Evolutionary conservation across 2,329 filamentous ascomycete genomes (phyloP).

Genomic region (Ceratocystis lukuohia): DNA sequence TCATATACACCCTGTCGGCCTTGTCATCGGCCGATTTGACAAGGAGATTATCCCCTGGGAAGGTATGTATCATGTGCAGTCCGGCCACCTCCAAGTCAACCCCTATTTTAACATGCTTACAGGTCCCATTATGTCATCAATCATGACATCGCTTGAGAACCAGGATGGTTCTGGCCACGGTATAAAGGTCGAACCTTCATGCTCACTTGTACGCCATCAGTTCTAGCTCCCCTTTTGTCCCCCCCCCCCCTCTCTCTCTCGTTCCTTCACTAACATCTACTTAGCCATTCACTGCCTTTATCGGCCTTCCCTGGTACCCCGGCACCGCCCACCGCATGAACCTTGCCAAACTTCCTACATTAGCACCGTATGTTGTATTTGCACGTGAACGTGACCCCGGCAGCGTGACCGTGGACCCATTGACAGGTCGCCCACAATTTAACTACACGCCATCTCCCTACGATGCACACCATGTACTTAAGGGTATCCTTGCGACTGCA

Average conservation of each 20-base stretch:
- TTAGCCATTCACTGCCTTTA: background rate
- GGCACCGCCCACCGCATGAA: slow-evolving; percentile 15
- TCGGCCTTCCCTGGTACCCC: background rate
- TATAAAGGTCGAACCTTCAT: slow-evolving; percentile 61
- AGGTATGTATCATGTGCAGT: slow-evolving; percentile 26
- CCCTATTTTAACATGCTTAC: slow-evolving; percentile 19
- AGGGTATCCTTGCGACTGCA: slow-evolving; percentile 56
- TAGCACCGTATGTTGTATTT: slow-evolving; percentile 49
- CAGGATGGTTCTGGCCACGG: slow-evolving; percentile 71
- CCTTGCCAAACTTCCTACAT: slow-evolving; percentile 18
- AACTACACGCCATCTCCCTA: slow-evolving; percentile 57
- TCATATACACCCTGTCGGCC: slow-evolving; percentile 61
- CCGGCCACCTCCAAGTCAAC: background rate
- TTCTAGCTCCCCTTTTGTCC: slow-evolving; percentile 19
- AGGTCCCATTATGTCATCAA: slow-evolving; percentile 66
- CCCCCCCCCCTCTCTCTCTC: slow-evolving; percentile 4
- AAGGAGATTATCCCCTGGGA: slow-evolving; percentile 60
- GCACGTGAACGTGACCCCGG: slow-evolving; percentile 57
- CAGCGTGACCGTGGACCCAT: slow-evolving; percentile 62
- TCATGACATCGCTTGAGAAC: slow-evolving; percentile 67
- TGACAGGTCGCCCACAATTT: slow-evolving; percentile 50
- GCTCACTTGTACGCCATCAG: slow-evolving; percentile 47
- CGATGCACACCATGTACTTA: slow-evolving; percentile 58
- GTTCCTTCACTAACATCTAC: background rate
- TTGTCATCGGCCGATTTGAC: slow-evolving; percentile 48